Conservation (phyloP, 495 filamentous ascomycete species). For the Penicillium cinerascens region DNA sequence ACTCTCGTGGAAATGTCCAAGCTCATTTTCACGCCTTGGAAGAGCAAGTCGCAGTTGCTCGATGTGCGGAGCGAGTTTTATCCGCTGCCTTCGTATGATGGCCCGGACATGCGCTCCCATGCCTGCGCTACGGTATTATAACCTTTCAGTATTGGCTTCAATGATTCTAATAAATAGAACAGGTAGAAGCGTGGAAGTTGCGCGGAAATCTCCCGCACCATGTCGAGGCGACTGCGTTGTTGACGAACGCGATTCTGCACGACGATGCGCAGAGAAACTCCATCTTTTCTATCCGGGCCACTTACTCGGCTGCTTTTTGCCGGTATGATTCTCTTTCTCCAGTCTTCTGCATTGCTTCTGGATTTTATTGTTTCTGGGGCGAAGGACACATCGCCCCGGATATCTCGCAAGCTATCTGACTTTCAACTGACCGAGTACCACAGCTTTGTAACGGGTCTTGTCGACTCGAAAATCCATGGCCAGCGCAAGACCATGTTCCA, state of each 20-base stretch:
- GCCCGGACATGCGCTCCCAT: slow-evolving; percentile 37
- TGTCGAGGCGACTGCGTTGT: slow-evolving; percentile 74
- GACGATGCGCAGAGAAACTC: slow-evolving; percentile 54
- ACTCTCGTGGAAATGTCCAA: slow-evolving; percentile 55
- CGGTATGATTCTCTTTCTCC: slow-evolving; percentile 38
- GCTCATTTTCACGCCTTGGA: slow-evolving; percentile 80
- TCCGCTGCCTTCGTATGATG: slow-evolving; percentile 36
- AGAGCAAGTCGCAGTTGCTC: slow-evolving; percentile 60
- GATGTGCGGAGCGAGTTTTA: slow-evolving; percentile 66
- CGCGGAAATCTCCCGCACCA: slow-evolving; percentile 77
- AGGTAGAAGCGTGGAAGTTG: slow-evolving; percentile 56
- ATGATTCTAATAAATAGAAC: background rate
- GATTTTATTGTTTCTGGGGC: background rate
- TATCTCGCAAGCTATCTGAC: background rate
- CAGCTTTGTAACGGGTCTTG: slow-evolving; percentile 88
- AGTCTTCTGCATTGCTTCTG: slow-evolving; percentile 2
- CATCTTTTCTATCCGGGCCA: slow-evolving; percentile 52
- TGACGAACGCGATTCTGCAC: slow-evolving; percentile 69
- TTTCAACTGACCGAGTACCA: slow-evolving; percentile 4
- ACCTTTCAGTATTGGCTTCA: background rate
- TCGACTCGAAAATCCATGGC: slow-evolving; percentile 70
- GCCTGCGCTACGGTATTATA: slow-evolving; percentile 46
- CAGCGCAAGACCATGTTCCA: slow-evolving; percentile 76
- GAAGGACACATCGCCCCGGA: background rate
- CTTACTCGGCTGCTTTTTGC: slow-evolving; percentile 59